A percentile compares a stretch with the other conserved stretches of the same genome.
phyloP scores from a whole-genome alignment of 768 basidiomycete species.

The Russula earlei region DNA sequence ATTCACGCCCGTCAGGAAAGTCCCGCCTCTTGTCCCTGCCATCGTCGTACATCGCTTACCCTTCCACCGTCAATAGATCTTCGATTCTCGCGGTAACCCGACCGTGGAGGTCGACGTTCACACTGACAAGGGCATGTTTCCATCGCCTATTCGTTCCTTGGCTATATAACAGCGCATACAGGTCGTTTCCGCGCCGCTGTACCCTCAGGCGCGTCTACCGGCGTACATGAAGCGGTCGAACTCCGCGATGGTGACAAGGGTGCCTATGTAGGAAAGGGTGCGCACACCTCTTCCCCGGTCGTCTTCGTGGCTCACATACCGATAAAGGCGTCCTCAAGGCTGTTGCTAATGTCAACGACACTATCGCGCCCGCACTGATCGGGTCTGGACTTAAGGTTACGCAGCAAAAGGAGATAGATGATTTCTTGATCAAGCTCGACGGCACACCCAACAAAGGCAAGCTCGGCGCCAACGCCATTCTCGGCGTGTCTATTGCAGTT shows the following conservation, averaged over 20 bases:
- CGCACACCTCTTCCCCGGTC: slow-evolving; percentile 18
- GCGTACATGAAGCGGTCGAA: slow-evolving; percentile 96
- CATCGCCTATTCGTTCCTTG: background rate
- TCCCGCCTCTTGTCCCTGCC: background rate
- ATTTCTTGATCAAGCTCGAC: slow-evolving; percentile 96
- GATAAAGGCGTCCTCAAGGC: slow-evolving; percentile 82
- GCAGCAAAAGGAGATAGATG: slow-evolving; percentile 90
- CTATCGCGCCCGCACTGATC: slow-evolving; percentile 85
- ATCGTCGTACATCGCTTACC: background rate
- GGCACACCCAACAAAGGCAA: slow-evolving; percentile 98
- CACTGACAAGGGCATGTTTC: slow-evolving; percentile 69
- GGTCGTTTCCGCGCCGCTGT: slow-evolving; percentile 92
- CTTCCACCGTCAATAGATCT: slow-evolving; percentile 57
- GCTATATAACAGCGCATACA: slow-evolving; percentile 28
- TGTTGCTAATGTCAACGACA: slow-evolving; percentile 85
- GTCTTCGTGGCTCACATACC: background rate
- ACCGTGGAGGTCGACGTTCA: slow-evolving; percentile 89
- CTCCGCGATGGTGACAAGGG: slow-evolving; percentile 94
- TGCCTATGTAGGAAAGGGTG: slow-evolving; percentile 93
- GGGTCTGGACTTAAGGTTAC: slow-evolving; percentile 76
- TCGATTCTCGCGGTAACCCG: slow-evolving; percentile 97
- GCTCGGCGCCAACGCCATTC: slow-evolving; percentile 97
- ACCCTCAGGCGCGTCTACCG: slow-evolving; percentile 97
- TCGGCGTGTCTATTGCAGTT: slow-evolving; percentile 95
- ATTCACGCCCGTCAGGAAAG: slow-evolving; percentile 85